phyloP scores from a whole-genome alignment of 345 rosid genomes.

The Eutrema yunnanense region DNA sequence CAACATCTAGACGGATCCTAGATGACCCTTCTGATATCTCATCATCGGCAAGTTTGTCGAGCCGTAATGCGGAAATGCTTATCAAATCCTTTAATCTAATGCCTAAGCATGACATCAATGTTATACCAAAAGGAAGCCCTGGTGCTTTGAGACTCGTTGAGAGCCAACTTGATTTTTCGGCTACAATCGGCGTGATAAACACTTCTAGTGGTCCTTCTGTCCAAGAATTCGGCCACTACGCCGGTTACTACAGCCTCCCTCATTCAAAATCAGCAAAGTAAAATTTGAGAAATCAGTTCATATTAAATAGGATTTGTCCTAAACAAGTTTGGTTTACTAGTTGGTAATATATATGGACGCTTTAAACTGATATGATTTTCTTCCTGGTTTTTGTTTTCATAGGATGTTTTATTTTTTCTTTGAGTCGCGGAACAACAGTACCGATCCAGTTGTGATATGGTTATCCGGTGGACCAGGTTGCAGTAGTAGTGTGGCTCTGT shows the following conservation, averaged over 20 bases:
- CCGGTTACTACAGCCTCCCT: constrained; percentile 74
- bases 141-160: constrained; percentile 30
- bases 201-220: constrained; percentile 38
- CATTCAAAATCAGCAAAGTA: constrained; percentile 40
- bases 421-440: constrained; percentile 49
- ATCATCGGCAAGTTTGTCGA: constrained; percentile 1
- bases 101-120: constrained; percentile 35
- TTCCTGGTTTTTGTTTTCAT: neutral
- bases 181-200: constrained; percentile 13
- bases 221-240: constrained; percentile 66
- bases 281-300: neutral
- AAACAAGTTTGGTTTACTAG: too few relatives aligned
- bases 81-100: constrained; percentile 45
- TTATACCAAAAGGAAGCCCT: neutral
- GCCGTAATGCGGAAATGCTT: constrained; percentile 35
- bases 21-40: neutral
- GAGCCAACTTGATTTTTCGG: constrained; percentile 35
- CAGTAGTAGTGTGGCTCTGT: constrained; percentile 71
- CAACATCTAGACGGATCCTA: neutral
- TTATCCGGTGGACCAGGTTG: constrained; percentile 93
- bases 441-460: constrained; percentile 87
- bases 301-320: too few relatives aligned
- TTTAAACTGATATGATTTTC: too few relatives aligned
- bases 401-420: constrained; percentile 89
- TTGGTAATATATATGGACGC: too few relatives aligned